Conservation (phyloP, 345 rosid species). For the Syzygium aqueum region DNA sequence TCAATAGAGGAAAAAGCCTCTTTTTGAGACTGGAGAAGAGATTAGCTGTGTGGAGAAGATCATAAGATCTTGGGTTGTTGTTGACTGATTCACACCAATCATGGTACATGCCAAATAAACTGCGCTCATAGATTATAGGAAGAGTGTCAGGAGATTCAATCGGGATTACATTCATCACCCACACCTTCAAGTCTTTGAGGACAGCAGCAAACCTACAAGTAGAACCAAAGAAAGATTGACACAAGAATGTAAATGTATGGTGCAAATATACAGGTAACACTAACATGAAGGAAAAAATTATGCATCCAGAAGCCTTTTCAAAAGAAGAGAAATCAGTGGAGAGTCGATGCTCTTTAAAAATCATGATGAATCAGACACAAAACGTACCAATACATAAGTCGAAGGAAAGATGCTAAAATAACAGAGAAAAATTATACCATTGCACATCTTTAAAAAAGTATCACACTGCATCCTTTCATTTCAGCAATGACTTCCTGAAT, state of each 20-base stretch:
- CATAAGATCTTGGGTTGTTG: conserved; percentile 37
- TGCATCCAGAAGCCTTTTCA: neutral
- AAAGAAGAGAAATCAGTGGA: neutral
- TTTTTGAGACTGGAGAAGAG: conserved; percentile 32
- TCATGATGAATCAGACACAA: neutral
- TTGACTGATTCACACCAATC: conserved; percentile 42
- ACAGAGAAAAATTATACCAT: neutral
- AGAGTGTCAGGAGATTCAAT: conserved; percentile 30
- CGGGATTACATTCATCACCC: conserved; percentile 38
- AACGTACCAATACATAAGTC: neutral
- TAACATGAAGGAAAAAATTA: neutral
- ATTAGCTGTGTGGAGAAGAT: conserved; percentile 39
- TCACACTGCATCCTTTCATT: neutral
- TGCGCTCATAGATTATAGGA: conserved; percentile 31
- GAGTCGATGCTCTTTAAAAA: neutral
- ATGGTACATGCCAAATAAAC: conserved; percentile 36
- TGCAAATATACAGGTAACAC: neutral
- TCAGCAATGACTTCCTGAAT: neutral
- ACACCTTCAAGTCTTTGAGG: conserved; percentile 24
- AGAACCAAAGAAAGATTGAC: neutral
- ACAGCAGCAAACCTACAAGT: conserved; percentile 31
- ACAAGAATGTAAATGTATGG: neutral
- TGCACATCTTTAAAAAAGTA: neutral
- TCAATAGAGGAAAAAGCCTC: conserved; percentile 9
- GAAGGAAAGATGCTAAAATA: neutral